Evolutionary conservation across 2,329 filamentous ascomycete genomes (phyloP).

Genomic region (Hirsutella thompsonii): DNA sequence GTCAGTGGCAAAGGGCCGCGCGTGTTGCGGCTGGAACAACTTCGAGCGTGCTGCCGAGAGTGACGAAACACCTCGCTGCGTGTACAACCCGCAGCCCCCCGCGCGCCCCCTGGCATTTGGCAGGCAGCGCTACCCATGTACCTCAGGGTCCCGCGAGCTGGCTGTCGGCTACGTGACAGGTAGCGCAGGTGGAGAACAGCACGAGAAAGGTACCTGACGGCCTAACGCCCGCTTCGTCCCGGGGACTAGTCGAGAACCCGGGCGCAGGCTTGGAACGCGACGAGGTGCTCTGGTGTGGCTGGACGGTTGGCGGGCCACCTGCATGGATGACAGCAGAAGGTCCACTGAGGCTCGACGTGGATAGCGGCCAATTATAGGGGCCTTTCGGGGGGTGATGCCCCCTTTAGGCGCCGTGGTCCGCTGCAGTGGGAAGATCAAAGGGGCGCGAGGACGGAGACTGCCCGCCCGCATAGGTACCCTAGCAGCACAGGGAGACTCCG

Average conservation of each 20-base stretch:
- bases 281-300: constrained; percentile 1
- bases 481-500: no score
- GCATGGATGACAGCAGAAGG: background rate
- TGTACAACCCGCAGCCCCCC: background rate
- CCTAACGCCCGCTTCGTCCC: background rate
- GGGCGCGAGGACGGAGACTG: no score
- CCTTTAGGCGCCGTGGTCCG: background rate
- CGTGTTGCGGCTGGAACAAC: no score
- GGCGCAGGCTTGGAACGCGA: constrained; percentile 1
- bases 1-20: no score
- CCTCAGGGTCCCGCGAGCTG: background rate
- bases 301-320: background rate
- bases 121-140: background rate
- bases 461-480: no score
- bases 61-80: constrained; percentile 1
- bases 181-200: background rate
- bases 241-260: background rate
- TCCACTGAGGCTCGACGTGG: background rate
- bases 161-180: background rate
- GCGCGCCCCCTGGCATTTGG: background rate
- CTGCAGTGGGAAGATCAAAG: background rate
- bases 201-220: background rate
- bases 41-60: no score
- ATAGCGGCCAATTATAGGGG: constrained; percentile 1
- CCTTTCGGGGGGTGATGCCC: background rate